These are phyloP conservation scores for Ophiostoma pallidulum DNA, from an alignment of 2,329 filamentous ascomycete species.

Conservation along the genomic window DNA sequence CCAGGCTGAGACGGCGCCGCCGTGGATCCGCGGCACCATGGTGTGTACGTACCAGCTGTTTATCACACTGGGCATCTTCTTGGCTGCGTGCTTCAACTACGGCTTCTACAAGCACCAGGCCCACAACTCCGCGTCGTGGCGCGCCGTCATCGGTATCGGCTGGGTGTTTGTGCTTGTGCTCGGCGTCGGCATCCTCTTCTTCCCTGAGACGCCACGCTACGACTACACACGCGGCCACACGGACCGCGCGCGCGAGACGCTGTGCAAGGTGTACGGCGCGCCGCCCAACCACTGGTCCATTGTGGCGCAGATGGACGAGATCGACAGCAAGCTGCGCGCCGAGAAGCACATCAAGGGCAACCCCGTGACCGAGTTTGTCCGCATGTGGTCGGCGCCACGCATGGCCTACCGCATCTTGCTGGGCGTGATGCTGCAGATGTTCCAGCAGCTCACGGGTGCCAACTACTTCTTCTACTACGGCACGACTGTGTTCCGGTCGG, in stretches of 20 bases:
- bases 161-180: constrained; percentile 44
- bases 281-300: constrained; percentile 14
- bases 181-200: constrained; percentile 40
- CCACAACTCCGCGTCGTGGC: constrained; percentile 41
- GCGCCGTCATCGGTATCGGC: constrained; percentile 50
- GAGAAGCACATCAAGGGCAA: constrained; percentile 35
- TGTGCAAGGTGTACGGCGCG: constrained; percentile 13
- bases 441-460: constrained; percentile 59
- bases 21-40: constrained; percentile 53
- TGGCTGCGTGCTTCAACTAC: constrained; percentile 39
- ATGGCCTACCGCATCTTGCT: constrained; percentile 55
- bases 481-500: constrained; percentile 55
- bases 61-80: constrained; percentile 60
- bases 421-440: constrained; percentile 52
- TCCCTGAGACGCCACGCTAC: constrained; percentile 48
- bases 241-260: constrained; percentile 11
- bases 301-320: constrained; percentile 12
- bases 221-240: constrained; percentile 10
- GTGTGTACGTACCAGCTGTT: constrained; percentile 65
- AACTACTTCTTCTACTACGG: constrained; percentile 53
- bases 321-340: constrained; percentile 21
- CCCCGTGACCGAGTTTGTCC: constrained; percentile 39
- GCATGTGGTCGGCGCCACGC: constrained; percentile 52
- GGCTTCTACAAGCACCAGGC: constrained; percentile 36
- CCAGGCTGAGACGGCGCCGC: constrained; percentile 54